A percentile compares a stretch with the other conserved stretches of the same genome.
Evolutionary conservation across 208 protist genomes (phyloP).

Genomic region (Trypanosomatidae sp.): DNA sequence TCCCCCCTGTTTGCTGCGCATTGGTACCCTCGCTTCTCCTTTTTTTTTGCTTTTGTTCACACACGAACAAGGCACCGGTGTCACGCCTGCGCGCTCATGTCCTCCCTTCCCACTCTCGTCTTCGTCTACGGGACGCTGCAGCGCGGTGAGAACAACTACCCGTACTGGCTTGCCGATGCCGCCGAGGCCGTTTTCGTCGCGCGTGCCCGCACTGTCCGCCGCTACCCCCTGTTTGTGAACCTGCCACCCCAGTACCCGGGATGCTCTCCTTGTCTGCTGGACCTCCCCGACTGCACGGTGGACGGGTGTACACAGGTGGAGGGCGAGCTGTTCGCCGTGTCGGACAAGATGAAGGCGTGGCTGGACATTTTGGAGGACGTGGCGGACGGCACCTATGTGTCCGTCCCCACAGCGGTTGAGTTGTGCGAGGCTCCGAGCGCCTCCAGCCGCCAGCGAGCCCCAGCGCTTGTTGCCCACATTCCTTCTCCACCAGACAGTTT

Average conservation of each 20-base stretch:
- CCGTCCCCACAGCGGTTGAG: conserved; percentile 28
- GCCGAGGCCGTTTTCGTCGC: conserved; percentile 46
- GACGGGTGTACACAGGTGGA: conserved; percentile 34
- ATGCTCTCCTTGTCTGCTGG: conserved; percentile 59
- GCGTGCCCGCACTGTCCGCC: conserved; percentile 34
- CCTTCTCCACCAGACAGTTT: background rate
- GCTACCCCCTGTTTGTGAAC: conserved; percentile 69
- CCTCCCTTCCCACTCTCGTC: conserved; percentile 27
- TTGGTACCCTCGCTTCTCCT: too few relatives aligned
- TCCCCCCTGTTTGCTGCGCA: too few relatives aligned
- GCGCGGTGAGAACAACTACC: conserved; percentile 70
- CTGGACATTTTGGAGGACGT: conserved; percentile 58
- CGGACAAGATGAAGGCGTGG: conserved; percentile 53
- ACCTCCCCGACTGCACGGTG: conserved; percentile 34
- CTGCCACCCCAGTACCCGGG: conserved; percentile 30
- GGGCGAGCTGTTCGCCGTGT: conserved; percentile 62
- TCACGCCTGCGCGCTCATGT: background rate
- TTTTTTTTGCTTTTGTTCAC: too few relatives aligned
- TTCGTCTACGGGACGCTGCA: conserved; percentile 81
- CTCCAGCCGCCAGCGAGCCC: conserved; percentile 11
- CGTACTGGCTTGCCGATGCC: conserved; percentile 61
- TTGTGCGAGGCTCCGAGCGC: conserved; percentile 19
- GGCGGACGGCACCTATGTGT: conserved; percentile 28
- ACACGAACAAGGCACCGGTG: background rate
- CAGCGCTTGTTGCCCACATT: background rate